A percentile compares a stretch with the other conserved stretches of the same genome.
Evolutionary conservation across 352 stramenopile genomes (phyloP).

Genomic region (Thraustochytrium striatum): DNA sequence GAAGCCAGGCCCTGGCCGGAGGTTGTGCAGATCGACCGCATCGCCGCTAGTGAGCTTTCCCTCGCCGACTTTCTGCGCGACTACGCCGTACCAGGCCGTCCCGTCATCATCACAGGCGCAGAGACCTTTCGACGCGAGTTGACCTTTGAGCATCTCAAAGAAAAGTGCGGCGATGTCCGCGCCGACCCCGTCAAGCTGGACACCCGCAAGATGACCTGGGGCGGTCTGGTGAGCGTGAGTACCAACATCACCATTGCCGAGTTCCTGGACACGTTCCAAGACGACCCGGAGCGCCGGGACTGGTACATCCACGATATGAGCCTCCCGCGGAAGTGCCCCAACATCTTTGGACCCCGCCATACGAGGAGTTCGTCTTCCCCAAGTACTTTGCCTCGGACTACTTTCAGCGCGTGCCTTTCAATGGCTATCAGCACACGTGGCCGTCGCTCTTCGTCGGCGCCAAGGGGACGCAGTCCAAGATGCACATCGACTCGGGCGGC

Average conservation of each 20-base stretch:
- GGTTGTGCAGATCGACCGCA: slow-evolving; percentile 25
- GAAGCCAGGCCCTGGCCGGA: not conserved
- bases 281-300: not conserved
- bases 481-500: slow-evolving; percentile 55
- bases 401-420: slow-evolving; percentile 52
- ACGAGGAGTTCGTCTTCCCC: slow-evolving; percentile 50
- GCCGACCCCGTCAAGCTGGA: slow-evolving; percentile 1
- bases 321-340: slow-evolving; percentile 4
- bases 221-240: slow-evolving; percentile 14
- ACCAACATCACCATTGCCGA: not conserved
- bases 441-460: slow-evolving; percentile 55
- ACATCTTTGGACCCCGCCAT: slow-evolving; percentile 32
- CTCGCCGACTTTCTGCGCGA: slow-evolving; percentile 29
- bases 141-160: not conserved
- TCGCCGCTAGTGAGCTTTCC: slow-evolving; percentile 6
- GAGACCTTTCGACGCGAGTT: too few species aligned
- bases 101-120: slow-evolving; percentile 36
- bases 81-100: slow-evolving; percentile 15
- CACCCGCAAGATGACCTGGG: slow-evolving; percentile 8
- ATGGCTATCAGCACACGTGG: slow-evolving; percentile 55
- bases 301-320: slow-evolving; percentile 48
- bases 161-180: not conserved
- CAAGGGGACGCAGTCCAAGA: slow-evolving; percentile 52
- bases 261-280: slow-evolving; percentile 31
- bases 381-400: slow-evolving; percentile 55